phyloP scores from a whole-genome alignment of 345 rosid species.

The Acer saccharum region DNA sequence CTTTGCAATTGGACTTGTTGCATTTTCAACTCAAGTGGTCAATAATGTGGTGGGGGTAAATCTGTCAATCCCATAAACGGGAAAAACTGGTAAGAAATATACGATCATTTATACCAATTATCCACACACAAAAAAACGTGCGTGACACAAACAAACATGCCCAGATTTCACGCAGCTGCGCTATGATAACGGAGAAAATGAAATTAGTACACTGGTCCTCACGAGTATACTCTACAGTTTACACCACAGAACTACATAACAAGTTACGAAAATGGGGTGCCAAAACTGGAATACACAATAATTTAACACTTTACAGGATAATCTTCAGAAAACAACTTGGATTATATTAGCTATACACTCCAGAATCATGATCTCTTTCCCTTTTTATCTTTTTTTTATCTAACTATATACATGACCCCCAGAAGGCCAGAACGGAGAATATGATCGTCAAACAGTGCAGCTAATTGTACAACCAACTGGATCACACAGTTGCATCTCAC shows the following conservation, averaged over 20 bases:
- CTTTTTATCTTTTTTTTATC: neutral
- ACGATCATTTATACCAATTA: too few species aligned
- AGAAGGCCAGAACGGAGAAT: neutral
- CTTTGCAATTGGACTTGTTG: neutral
- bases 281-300: constrained; percentile 18
- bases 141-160: too few species aligned
- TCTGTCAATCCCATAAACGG: too few species aligned
- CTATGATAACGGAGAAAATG: too few species aligned
- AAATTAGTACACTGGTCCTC: neutral
- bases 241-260: neutral
- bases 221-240: neutral
- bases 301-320: constrained; percentile 1
- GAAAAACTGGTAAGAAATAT: too few species aligned
- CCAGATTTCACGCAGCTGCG: too few species aligned
- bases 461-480: neutral
- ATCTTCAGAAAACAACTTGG: neutral
- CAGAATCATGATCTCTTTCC: neutral
- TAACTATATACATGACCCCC: constrained; percentile 20
- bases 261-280: neutral
- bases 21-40: neutral
- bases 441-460: constrained; percentile 17
- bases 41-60: neutral
- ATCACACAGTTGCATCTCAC: neutral
- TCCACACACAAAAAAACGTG: neutral
- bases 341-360: constrained; percentile 12